These are phyloP conservation scores for Tricholoma saponaceum DNA, from an alignment of 768 basidiomycete species.

Conservation along the genomic window DNA sequence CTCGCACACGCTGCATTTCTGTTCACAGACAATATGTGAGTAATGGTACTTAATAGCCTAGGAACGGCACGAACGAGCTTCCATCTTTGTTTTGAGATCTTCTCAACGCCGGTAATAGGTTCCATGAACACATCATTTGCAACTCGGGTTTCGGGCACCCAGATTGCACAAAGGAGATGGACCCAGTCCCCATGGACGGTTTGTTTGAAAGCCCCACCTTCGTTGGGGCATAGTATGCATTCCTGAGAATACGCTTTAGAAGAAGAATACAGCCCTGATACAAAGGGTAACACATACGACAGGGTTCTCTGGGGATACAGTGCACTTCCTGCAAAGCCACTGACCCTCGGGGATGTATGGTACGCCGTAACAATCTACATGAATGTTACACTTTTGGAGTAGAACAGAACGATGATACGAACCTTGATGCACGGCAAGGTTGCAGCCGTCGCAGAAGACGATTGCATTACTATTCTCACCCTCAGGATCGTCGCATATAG, in stretches of 20 bases:
- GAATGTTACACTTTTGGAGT: background rate
- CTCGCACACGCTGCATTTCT: conserved; percentile 49
- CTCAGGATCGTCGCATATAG: conserved; percentile 97
- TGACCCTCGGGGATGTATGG: conserved; percentile 99
- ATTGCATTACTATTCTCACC: conserved; percentile 99
- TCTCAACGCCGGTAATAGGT: conserved; percentile 87
- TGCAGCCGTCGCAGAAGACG: conserved; percentile 99
- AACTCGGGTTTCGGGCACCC: conserved; percentile 92
- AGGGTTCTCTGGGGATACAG: conserved; percentile 93
- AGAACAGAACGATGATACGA: conserved; percentile 12
- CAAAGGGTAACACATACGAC: conserved; percentile 55
- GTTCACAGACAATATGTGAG: background rate
- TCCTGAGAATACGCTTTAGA: conserved; percentile 43
- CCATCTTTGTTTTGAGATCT: conserved; percentile 88
- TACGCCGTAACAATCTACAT: conserved; percentile 93
- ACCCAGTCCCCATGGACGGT: conserved; percentile 92
- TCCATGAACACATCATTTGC: conserved; percentile 98
- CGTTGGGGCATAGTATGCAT: conserved; percentile 93
- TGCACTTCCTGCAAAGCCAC: conserved; percentile 98
- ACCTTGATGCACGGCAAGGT: conserved; percentile 99
- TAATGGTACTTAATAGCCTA: background rate
- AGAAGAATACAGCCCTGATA: background rate
- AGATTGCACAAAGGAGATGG: conserved; percentile 94
- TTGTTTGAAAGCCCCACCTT: conserved; percentile 98
- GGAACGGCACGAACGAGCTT: conserved; percentile 63